Percentiles rank a stretch among this genome's conserved stretches.
These are phyloP conservation scores for Zymoseptoria crescenta DNA, from an alignment of 2,329 filamentous ascomycete genomes.

Conservation along the genomic window DNA sequence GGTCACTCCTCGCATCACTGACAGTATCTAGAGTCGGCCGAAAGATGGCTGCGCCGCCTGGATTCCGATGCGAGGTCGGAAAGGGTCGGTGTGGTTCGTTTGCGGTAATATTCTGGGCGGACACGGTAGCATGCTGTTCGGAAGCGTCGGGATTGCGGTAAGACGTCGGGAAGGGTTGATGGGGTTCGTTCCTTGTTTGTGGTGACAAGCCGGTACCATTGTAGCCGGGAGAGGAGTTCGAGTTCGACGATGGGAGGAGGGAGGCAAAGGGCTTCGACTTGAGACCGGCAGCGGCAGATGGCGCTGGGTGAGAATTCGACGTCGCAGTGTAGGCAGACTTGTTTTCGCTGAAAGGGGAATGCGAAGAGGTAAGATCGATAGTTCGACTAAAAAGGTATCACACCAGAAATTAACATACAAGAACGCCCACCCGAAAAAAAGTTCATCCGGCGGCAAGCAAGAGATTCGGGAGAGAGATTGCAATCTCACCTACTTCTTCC, in stretches of 20 bases:
- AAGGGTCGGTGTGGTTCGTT: not conserved
- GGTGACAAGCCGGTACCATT: not conserved
- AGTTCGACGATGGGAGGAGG: not conserved
- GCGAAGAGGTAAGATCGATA: not conserved
- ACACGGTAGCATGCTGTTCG: not conserved
- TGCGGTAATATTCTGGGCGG: not conserved
- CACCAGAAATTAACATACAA: slow-evolving; percentile 2
- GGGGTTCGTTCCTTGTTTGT: not conserved
- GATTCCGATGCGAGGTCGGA: not conserved
- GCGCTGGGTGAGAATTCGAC: not conserved
- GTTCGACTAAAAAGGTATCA: slow-evolving; percentile 6
- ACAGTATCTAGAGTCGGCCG: not conserved
- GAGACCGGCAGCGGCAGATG: not conserved
- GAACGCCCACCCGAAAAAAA: not conserved
- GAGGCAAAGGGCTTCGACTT: not conserved
- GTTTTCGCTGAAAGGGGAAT: not conserved
- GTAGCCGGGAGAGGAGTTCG: not conserved
- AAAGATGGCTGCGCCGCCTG: not conserved
- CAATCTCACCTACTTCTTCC: slow-evolving; percentile 19
- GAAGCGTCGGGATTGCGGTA: not conserved
- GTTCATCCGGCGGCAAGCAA: not conserved
- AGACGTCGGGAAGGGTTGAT: not conserved
- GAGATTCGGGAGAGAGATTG: not conserved
- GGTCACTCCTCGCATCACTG: no score
- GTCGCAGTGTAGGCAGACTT: not conserved